Evolutionary conservation across 257 asterid genomes (phyloP).

Genomic region (Schizonepeta tenuifolia): DNA sequence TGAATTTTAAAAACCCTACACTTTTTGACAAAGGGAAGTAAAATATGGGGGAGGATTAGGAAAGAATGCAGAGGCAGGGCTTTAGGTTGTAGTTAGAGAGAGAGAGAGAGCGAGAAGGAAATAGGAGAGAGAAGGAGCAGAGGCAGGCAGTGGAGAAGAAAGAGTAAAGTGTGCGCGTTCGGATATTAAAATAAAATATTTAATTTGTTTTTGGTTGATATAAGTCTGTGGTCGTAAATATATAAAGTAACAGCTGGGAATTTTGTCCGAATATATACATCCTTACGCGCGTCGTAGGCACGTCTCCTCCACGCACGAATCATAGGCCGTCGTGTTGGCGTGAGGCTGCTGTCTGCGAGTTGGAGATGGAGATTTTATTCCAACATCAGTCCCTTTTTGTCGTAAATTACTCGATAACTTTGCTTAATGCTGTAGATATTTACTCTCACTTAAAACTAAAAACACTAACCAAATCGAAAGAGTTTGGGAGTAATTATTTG

Average conservation of each 20-base stretch:
- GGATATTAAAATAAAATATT: slow-evolving; percentile 38
- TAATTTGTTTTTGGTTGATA: slow-evolving; percentile 3
- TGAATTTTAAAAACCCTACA: slow-evolving; percentile 36
- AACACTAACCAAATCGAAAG: no score
- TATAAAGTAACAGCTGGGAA: slow-evolving; percentile 53
- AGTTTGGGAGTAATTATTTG: neutral
- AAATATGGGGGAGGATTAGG: slow-evolving; percentile 22
- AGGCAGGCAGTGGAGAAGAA: slow-evolving; percentile 40
- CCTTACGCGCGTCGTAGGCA: neutral
- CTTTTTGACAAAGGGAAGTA: slow-evolving; percentile 27
- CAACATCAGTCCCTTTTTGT: slow-evolving; percentile 37
- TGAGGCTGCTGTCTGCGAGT: slow-evolving; percentile 14
- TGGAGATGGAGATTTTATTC: slow-evolving; percentile 19
- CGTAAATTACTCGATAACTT: slow-evolving; percentile 35
- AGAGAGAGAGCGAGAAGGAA: slow-evolving; percentile 3
- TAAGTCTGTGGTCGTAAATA: slow-evolving; percentile 45
- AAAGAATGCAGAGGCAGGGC: slow-evolving; percentile 30
- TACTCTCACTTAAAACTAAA: neutral
- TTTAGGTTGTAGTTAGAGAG: slow-evolving; percentile 42
- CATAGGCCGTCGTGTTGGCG: neutral
- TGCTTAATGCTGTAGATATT: neutral
- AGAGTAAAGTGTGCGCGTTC: slow-evolving; percentile 52
- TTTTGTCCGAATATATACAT: slow-evolving; percentile 38
- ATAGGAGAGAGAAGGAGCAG: neutral
- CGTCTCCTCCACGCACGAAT: slow-evolving; percentile 34